A percentile compares a stretch with the other conserved stretches of the same genome.
phyloP scores from a whole-genome alignment of 164 flowering plant species.

The Liriodendron chinense region DNA sequence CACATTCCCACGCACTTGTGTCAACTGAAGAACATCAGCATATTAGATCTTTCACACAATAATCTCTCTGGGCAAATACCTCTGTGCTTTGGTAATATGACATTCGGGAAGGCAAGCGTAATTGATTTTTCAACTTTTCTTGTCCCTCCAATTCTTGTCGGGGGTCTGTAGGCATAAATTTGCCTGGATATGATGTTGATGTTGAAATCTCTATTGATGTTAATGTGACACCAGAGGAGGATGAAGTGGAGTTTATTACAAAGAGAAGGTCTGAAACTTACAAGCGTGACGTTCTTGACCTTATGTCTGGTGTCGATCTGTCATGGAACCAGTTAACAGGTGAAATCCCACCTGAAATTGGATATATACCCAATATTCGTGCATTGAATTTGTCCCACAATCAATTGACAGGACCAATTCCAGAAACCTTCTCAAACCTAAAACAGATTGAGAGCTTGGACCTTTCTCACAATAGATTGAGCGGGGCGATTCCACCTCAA shows the following conservation, averaged over 20 bases:
- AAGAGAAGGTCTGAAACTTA: conserved; percentile 16
- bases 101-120: neutral
- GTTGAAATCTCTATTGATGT: neutral
- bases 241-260: conserved; percentile 14
- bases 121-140: too few relatives aligned
- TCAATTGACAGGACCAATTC: conserved; percentile 9
- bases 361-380: conserved; percentile 3
- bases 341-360: conserved; percentile 22
- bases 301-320: conserved; percentile 25
- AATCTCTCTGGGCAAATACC: conserved; percentile 16
- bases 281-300: neutral
- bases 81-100: conserved; percentile 3
- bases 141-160: too few relatives aligned
- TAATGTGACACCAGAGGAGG: too few relatives aligned
- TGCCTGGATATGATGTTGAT: too few relatives aligned
- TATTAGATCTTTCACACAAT: conserved; percentile 19
- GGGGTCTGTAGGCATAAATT: neutral
- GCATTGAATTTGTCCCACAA: conserved; percentile 22
- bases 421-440: conserved; percentile 11
- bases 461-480: conserved; percentile 13
- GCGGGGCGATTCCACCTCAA: conserved; percentile 21
- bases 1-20: conserved; percentile 12
- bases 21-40: neutral
- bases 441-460: conserved; percentile 17
- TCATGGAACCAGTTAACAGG: conserved; percentile 22